These are phyloP conservation scores for Colletotrichum ledebouriae DNA, from an alignment of 2,329 filamentous ascomycete genomes.

Conservation along the genomic window DNA sequence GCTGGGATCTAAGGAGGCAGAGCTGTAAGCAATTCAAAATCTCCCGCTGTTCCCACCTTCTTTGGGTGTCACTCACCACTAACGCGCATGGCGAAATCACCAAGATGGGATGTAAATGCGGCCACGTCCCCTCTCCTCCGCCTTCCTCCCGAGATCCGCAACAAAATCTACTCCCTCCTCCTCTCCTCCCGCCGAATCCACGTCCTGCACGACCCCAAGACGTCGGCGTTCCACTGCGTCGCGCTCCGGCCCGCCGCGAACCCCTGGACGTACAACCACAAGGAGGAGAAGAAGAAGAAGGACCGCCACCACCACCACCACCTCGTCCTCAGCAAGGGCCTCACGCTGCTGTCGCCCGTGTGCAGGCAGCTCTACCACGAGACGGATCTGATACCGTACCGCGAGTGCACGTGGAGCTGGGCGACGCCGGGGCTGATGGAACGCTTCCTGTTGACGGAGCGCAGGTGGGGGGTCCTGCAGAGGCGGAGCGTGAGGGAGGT, in stretches of 20 bases:
- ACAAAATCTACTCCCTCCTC: conserved; percentile 44
- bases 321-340: conserved; percentile 33
- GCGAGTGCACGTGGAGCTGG: conserved; percentile 53
- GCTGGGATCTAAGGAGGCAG: conserved; percentile 33
- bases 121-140: conserved; percentile 39
- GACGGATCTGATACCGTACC: conserved; percentile 51
- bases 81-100: too few species aligned
- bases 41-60: too few species aligned
- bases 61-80: neutral
- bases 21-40: conserved; percentile 14
- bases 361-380: conserved; percentile 55
- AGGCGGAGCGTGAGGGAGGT: conserved; percentile 50
- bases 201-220: conserved; percentile 43
- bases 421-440: conserved; percentile 51
- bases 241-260: conserved; percentile 47
- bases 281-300: too few species aligned
- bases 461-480: conserved; percentile 48
- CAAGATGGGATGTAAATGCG: conserved; percentile 38
- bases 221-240: conserved; percentile 50
- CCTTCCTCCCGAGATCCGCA: conserved; percentile 48
- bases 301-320: too few species aligned
- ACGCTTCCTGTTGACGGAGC: conserved; percentile 50
- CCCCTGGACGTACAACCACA: conserved; percentile 45
- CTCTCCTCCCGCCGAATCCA: conserved; percentile 44
- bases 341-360: conserved; percentile 51